Evolutionary conservation across 2,329 filamentous ascomycete genomes (phyloP), one percentile per base, ranked within the genome.

Genomic region (Bipolaris sorokiniana): DNA sequence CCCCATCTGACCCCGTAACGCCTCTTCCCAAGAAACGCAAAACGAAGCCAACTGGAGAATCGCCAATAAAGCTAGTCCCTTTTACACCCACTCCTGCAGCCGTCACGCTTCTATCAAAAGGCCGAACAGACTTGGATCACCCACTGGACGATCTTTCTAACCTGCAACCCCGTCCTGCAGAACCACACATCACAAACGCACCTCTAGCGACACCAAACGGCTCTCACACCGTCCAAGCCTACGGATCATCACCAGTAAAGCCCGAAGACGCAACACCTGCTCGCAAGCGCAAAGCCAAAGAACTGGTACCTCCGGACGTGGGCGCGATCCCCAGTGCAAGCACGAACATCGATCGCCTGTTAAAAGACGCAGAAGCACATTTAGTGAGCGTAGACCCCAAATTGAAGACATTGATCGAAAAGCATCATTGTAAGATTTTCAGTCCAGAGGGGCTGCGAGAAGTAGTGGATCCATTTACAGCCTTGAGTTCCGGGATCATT

Each of bases 391-490:
- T 90, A 5, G 93, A 97, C 66, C 80, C 87, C 9, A 88, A 88
- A 34, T 84, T 97, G 72, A 84, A 86, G 67, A 81, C 84, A 0
- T 76, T 97, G 16, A 86, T 97, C 47, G 87, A 90, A 55, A 85
- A 86, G 55, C 84, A 96, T 70, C 85, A 85, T 59, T 98, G 94
- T 76, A 83, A 82, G 52, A 79, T 95, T 15, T 98, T 98, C 78
- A 90, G 88, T 1, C 85, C 91, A 0, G 88, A 90, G 61, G 92
- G 92, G 0, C 79, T 98, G n/a, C 86, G 88, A 26, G 92, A 97
- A 76, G 83, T 86, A 62, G 86, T 97, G 58, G 92, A 98, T 76
- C 95, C 95, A 0, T 99, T 97, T 71, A 88, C 90, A 66, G 88
- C 86, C 55, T 83, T 99, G 33, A 84, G 86, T 37, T 93, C 89